A percentile compares a stretch with the other conserved stretches of the same genome.
These are phyloP conservation scores for Psophocarpus tetragonolobus DNA, from an alignment of 306 rosid species.

Conservation along the genomic window DNA sequence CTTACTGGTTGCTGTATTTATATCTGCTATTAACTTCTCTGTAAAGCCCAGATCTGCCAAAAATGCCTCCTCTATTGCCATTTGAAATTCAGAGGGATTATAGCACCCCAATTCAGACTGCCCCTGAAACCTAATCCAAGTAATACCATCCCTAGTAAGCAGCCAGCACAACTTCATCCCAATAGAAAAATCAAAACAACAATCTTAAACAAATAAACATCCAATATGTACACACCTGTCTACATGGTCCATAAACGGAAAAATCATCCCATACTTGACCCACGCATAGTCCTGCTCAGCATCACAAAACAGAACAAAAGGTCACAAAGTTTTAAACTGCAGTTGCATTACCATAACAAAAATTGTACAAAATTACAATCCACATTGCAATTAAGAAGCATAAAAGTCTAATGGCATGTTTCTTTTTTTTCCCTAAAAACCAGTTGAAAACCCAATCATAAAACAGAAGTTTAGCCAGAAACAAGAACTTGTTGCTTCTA, in stretches of 20 bases:
- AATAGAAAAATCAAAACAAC: not conserved
- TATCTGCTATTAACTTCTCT: constrained; percentile 80
- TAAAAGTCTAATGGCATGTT: not conserved
- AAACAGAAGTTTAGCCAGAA: too few species aligned
- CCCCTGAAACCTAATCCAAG: constrained; percentile 71
- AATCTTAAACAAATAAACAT: constrained; percentile 19
- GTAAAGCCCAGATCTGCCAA: constrained; percentile 89
- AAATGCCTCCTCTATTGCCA: constrained; percentile 87
- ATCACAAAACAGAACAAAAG: constrained; percentile 36
- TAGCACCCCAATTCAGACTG: constrained; percentile 66
- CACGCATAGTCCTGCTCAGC: constrained; percentile 94
- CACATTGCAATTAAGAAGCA: not conserved
- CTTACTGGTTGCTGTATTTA: constrained; percentile 79
- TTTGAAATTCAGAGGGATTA: constrained; percentile 65
- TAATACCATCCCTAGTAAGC: constrained; percentile 38
- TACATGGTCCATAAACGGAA: constrained; percentile 77
- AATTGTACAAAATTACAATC: not conserved
- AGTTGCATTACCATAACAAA: not conserved
- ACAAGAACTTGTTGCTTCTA: too few species aligned
- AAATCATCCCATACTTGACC: constrained; percentile 80
- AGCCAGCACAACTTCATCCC: not conserved
- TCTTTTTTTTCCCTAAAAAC: too few species aligned
- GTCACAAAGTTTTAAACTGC: not conserved
- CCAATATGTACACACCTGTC: constrained; percentile 63
- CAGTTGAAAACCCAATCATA: too few species aligned